Evolutionary conservation across 1,284 basidiomycete species (phyloP).

Genomic region (Cutaneotrichosporon sp.): DNA sequence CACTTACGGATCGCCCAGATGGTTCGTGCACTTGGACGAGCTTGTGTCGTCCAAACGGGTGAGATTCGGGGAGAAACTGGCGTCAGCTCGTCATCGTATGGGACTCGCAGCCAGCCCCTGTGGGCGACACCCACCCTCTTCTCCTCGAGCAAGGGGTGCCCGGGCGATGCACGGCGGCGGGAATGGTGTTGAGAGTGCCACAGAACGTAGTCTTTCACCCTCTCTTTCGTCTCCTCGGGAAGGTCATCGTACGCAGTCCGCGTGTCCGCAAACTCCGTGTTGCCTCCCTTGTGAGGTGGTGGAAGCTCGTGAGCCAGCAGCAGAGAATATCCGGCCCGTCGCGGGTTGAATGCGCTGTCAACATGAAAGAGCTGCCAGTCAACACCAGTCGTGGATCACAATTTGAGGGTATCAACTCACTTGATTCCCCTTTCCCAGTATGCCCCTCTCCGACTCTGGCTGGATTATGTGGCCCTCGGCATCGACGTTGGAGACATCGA

Average conservation of each 20-base stretch:
- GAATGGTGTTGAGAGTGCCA: constrained; percentile 25
- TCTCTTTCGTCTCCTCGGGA: constrained; percentile 22
- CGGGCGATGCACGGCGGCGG: constrained; percentile 20
- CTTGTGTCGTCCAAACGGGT: constrained; percentile 25
- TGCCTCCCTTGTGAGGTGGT: constrained; percentile 17
- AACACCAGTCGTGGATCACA: no score
- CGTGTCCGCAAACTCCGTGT: constrained; percentile 28
- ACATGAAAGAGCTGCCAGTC: constrained; percentile 24
- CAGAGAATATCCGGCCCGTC: constrained; percentile 20
- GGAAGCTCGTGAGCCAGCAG: constrained; percentile 24
- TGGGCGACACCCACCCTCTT: constrained; percentile 4
- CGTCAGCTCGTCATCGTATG: background rate
- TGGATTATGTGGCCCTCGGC: constrained; percentile 20
- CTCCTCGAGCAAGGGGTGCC: constrained; percentile 19
- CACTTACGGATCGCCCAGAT: constrained; percentile 8
- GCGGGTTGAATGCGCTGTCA: constrained; percentile 25
- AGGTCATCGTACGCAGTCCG: constrained; percentile 23
- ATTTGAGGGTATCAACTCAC: no score
- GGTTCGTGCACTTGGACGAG: constrained; percentile 27
- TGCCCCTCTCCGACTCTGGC: constrained; percentile 9
- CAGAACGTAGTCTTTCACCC: constrained; percentile 33
- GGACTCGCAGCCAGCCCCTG: background rate
- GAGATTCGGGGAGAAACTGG: constrained; percentile 9
- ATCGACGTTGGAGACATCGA: constrained; percentile 27
- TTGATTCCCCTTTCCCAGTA: constrained; percentile 8